Evolutionary conservation across 192 early-diverging fungal genomes (phyloP).

Genomic region (Mortierella alpina): DNA sequence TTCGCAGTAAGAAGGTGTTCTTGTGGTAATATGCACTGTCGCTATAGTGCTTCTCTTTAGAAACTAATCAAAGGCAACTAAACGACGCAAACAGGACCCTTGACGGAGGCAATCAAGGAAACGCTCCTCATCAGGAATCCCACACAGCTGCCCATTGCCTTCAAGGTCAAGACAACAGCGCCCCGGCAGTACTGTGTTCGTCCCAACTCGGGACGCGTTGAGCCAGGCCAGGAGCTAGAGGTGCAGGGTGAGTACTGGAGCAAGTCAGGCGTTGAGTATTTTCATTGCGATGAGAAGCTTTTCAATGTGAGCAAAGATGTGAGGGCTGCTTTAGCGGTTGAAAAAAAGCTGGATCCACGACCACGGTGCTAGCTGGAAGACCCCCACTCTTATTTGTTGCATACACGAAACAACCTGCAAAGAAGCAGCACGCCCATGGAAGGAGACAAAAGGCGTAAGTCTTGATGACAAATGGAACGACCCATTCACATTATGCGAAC

Average conservation of each 20-base stretch:
- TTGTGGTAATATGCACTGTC: too few relatives aligned
- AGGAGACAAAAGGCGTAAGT: too few relatives aligned
- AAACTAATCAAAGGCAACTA: not conserved
- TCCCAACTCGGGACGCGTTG: constrained; percentile 90
- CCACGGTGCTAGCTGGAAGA: too few relatives aligned
- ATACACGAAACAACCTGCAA: too few relatives aligned
- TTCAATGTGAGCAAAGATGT: too few relatives aligned
- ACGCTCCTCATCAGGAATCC: constrained; percentile 69
- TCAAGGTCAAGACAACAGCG: constrained; percentile 99
- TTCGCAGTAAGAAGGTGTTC: constrained; percentile 62
- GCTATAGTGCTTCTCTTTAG: not conserved
- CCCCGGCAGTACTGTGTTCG: constrained; percentile 97
- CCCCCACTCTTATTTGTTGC: too few relatives aligned
- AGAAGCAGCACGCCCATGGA: too few relatives aligned
- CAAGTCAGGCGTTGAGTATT: not conserved
- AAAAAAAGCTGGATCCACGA: too few relatives aligned
- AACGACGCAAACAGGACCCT: constrained; percentile 63
- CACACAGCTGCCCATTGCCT: constrained; percentile 77
- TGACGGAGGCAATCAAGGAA: constrained; percentile 69
- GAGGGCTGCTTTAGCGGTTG: too few relatives aligned
- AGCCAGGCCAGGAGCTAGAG: constrained; percentile 70
- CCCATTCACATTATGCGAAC: not conserved
- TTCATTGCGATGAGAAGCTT: not conserved
- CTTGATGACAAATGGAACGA: too few relatives aligned
- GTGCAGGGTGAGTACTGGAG: constrained; percentile 72